Evolutionary conservation across 2,329 filamentous ascomycete genomes (phyloP), one percentile per base, ranked within the genome.

Genomic region (Colletotrichum truncatum): DNA sequence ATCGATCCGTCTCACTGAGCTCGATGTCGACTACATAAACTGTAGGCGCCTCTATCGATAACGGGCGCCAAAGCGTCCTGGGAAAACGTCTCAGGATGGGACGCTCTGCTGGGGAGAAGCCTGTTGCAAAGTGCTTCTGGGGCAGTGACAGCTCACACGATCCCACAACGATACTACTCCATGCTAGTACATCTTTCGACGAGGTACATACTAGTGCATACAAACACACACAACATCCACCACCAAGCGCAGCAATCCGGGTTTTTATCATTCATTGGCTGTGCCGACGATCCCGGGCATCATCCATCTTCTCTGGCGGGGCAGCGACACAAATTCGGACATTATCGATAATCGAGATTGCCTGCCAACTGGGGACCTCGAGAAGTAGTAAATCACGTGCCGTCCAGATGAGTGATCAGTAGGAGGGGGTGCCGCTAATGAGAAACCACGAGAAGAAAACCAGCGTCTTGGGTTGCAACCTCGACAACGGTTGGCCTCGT

Each of bases 331-430:
- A 25, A 6, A 56, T 56, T 48, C 52, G 52, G 52, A n/a, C 61
- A 54, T 49, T 56, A 39, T 38, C 8, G 39, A 45, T 18, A 49
- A 61, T 61, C 56, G 56, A 65, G 62, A 61, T 54, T 52, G 38
- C 26, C 10, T 34, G n/a, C 39, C 6, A 16, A 36, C 28, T 21
- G 41, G 54, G n/a, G 11, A 41, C 43, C 39, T 32, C 16, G 21
- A 5, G 7, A 1, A 14, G 16, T 11, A 12, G 18, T 36, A 7
- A 41, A 25, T 36, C 38, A 23, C 16, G 39, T 25, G 39, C 25
- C 21, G 18, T 9, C 21, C 14, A 46, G 30, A n/a, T 38, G 36
- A 18, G 9, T 38, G 28, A 30, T 16, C 16, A 18, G 43, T 34
- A 28, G 6, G 41, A 52, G 41, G 18, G 41, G 25, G 23, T 34